phyloP scores from a whole-genome alignment of 2,329 filamentous ascomycete species.

The Ceratocystis alfenasii region DNA sequence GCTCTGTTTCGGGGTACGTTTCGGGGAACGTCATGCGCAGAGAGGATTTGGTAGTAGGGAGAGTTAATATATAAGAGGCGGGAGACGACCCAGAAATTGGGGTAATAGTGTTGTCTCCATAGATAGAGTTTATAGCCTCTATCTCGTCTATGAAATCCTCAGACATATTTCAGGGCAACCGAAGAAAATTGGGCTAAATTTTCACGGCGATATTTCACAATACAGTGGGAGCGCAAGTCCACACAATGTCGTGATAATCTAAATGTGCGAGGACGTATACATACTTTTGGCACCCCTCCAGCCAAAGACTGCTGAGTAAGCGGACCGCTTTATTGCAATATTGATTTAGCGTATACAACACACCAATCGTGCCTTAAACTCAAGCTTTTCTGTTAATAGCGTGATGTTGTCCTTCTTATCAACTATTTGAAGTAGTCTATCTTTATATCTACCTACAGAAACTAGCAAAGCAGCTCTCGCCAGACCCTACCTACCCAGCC shows the following conservation, averaged over 20 bases:
- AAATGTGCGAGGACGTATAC: background rate
- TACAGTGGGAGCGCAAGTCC: background rate
- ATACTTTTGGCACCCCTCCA: background rate
- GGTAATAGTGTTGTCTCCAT: conserved; percentile 53
- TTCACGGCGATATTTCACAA: no score
- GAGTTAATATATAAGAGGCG: conserved; percentile 45
- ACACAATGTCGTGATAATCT: background rate
- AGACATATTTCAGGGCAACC: conserved; percentile 33
- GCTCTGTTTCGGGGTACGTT: conserved; percentile 57
- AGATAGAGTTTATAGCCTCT: conserved; percentile 75
- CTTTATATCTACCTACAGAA: no score
- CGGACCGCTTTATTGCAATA: background rate
- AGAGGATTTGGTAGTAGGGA: conserved; percentile 49
- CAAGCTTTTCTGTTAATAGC: no score
- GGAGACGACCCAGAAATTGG: conserved; percentile 30
- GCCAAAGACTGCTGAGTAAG: background rate
- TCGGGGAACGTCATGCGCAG: conserved; percentile 56
- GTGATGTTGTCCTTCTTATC: no score
- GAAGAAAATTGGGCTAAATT: background rate
- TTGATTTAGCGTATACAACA: no score
- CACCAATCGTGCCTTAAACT: no score
- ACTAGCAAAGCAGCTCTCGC: no score
- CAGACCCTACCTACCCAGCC: no score
- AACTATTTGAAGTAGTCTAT: no score
- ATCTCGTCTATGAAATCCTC: conserved; percentile 60